Base-by-base conservation (phyloP, 768 basidiomycete genomes). In the Lactifluus piperatus region DNA sequence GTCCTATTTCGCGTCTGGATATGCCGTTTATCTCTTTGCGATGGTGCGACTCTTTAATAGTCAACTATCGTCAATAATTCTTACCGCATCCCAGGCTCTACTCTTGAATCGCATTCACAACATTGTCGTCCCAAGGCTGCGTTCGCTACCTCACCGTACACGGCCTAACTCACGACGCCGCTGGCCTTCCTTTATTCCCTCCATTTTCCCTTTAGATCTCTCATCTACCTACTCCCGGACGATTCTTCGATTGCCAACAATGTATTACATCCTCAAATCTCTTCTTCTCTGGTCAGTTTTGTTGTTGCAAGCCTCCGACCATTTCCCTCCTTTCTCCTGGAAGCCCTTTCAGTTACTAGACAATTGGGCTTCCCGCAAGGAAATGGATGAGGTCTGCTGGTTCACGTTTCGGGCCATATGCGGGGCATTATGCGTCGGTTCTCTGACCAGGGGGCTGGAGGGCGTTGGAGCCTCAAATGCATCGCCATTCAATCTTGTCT, bases 101-200 rank as follows among this genome's bases (percentile, higher is more conserved):
- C 67, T 90, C 29, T 71, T 89, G 58, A 85, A 90, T 64, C 79
- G 88, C 29, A 85, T 91, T 58, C 88, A 89, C 65, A 83, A 90
- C 68, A 80, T 88, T 44, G 82, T 89, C 46, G 81, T 87, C 0
- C 88, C 88, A 13, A 79, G 84, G 36, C 79, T 80, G 2, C 70
- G 68, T 39, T 71, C 70, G 39, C 66, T 65, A 51, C 63, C 59
- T 54, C 71, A 66, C 47, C 69, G 61, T 57, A 56, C 58, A 30
- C 56, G 66, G 61, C 44, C 67, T 46, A 22, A 51, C 37, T 41
- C 46, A 48, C 55, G 54, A 51, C 29, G 54, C 59, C 54, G 68
- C 60, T 68, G 56, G 70, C 44, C 57, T 46, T 27, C 55, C 61
- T 26, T 64, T 3, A 74, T 74, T 52, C 67, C 69, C 45, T 66